Evolutionary conservation across 1,284 basidiomycete genomes (phyloP).

Genomic region (Cutaneotrichosporon arboriforme): DNA sequence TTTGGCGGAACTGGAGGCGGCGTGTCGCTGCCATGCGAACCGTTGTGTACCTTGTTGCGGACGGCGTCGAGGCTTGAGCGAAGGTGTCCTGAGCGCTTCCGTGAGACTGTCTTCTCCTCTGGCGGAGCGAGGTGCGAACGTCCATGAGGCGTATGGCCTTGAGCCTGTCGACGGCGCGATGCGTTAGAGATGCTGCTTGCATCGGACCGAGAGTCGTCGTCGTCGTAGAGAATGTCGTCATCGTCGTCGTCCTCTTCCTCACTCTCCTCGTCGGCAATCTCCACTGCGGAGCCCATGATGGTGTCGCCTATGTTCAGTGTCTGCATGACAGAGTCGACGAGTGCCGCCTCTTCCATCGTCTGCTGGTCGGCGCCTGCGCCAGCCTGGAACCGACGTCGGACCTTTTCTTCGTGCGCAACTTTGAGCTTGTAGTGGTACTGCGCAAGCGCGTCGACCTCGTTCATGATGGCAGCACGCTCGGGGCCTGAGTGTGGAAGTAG

Average conservation of each 20-base stretch:
- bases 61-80: neutral
- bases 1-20: conserved; percentile 8
- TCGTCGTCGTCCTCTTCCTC: conserved; percentile 59
- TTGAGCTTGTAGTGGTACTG: conserved; percentile 89
- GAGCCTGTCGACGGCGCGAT: neutral
- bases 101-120: neutral
- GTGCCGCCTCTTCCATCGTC: conserved; percentile 68
- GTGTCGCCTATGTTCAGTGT: conserved; percentile 76
- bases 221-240: conserved; percentile 32
- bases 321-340: conserved; percentile 70
- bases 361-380: conserved; percentile 52
- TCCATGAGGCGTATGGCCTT: neutral
- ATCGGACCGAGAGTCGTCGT: conserved; percentile 36
- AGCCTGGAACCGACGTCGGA: conserved; percentile 68
- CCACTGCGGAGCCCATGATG: conserved; percentile 67
- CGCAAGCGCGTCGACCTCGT: conserved; percentile 79
- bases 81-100: neutral
- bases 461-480: conserved; percentile 68
- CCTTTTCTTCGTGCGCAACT: conserved; percentile 79
- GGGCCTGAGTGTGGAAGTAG: conserved; percentile 72
- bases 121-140: neutral
- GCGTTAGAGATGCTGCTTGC: neutral
- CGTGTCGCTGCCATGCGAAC: neutral
- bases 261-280: conserved; percentile 63
- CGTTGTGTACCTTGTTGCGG: neutral